A percentile compares a stretch with the other conserved stretches of the same genome.
Conservation (phyloP, 2,329 filamentous ascomycete genomes). For the Lecanicillium sp. region DNA sequence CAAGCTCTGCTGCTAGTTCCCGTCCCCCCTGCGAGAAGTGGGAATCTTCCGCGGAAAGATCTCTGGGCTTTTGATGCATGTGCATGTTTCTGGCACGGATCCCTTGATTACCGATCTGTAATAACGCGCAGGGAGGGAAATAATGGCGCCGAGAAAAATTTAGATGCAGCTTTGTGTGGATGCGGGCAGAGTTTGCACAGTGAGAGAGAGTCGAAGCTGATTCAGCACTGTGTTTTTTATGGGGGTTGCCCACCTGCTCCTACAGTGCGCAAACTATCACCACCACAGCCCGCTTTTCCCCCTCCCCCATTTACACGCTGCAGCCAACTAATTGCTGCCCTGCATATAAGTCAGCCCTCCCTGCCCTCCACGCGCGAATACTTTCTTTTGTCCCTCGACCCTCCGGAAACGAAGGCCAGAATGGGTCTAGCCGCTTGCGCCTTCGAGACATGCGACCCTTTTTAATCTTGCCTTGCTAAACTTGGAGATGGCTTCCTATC, state of each 20-base stretch:
- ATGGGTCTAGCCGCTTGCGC: not conserved
- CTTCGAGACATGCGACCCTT: constrained; percentile 9
- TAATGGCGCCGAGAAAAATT: constrained; percentile 2
- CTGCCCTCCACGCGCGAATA: not conserved
- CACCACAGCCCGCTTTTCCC: constrained; percentile 2
- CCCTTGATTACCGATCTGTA: constrained; percentile 5
- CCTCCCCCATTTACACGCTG: too few relatives aligned
- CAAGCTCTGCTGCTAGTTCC: not conserved
- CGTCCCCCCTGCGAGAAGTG: constrained; percentile 8
- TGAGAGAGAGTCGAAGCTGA: not conserved
- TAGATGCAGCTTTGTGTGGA: constrained; percentile 10
- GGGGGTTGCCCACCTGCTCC: not conserved
- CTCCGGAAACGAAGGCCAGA: not conserved
- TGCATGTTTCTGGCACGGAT: constrained; percentile 2
- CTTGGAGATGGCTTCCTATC: not conserved
- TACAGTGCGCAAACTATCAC: constrained; percentile 10
- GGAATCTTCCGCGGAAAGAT: constrained; percentile 9
- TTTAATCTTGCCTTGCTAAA: constrained; percentile 1
- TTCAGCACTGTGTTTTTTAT: not conserved
- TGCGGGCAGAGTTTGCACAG: constrained; percentile 10
- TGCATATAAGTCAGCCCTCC: constrained; percentile 4
- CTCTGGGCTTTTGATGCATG: constrained; percentile 11
- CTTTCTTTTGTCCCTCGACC: constrained; percentile 8
- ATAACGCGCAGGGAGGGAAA: constrained; percentile 8
- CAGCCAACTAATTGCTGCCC: constrained; percentile 2